Evolutionary conservation across 2,329 filamentous ascomycete genomes (phyloP), one percentile per base, ranked within the genome.

Genomic region (Catunica adiposa): DNA sequence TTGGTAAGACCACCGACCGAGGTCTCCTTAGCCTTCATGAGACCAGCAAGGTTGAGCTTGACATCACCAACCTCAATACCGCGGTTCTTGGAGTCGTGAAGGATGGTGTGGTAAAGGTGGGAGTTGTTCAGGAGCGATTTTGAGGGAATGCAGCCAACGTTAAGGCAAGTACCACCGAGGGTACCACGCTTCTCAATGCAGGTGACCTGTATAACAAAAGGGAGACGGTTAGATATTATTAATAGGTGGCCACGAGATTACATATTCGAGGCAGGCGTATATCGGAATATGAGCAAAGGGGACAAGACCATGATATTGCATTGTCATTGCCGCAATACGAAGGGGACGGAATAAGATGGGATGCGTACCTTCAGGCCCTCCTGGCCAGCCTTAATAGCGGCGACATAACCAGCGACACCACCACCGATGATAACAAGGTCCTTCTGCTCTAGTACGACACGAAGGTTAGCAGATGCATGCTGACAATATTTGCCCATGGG

Each of bases 101-200:
- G 80, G 67, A 96, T 85, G 73, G 89, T 85, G 76, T 97, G 90
- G 78, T 97, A 97, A 59, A 97, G 80, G 71, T 96, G 89, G 64
- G 92, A 96, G 79, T 97, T 97, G 83, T 97, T 98, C 70, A 98
- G 86, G 63, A 98, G 87, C 61, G 92, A 96, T 75, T 98, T 98
- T 62, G 92, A 98, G 62, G 92, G 92, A 68, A 98, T 98, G 75
- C 92, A 98, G 73, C 92, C 92, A 67, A 98, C 92, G 70, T 98
- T 98, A 66, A 98, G 76, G 77, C 92, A 98, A 66, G 92, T 98
- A 69, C 92, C 92, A 66, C 92, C 92, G 64, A 98, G 83, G 59
- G 81, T 78, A 63, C 92, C 92, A 68, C 92, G 88, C 80, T 98
- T 98, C 75, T 98, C 92, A 74, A 98, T 94, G 73, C 92, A 98